Evolutionary conservation across 352 stramenopile genomes (phyloP).

Genomic region (Phytophthora agathidicida): DNA sequence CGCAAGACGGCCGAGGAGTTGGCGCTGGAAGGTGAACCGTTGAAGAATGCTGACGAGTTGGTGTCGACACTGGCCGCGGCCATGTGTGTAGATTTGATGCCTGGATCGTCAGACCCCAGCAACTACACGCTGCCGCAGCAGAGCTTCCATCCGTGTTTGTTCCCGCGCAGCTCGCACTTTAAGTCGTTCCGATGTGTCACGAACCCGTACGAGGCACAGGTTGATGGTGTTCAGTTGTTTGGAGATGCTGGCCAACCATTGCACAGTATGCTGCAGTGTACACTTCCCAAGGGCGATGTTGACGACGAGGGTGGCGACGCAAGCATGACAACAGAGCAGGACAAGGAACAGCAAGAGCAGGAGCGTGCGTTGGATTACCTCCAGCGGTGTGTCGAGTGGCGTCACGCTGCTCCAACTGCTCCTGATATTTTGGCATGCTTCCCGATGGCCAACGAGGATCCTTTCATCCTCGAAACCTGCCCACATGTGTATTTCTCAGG

Average conservation of each 20-base stretch:
- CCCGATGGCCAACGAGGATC: slow-evolving; percentile 90
- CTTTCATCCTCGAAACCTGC: slow-evolving; percentile 90
- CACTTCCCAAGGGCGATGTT: slow-evolving; percentile 34
- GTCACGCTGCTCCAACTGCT: slow-evolving; percentile 93
- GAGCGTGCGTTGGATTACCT: slow-evolving; percentile 56
- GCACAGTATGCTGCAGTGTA: slow-evolving; percentile 82
- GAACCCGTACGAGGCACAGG: slow-evolving; percentile 92
- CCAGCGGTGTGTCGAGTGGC: slow-evolving; percentile 86
- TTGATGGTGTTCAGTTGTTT: slow-evolving; percentile 74
- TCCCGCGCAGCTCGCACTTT: slow-evolving; percentile 87
- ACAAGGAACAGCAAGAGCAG: slow-evolving; percentile 23
- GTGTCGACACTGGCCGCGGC: slow-evolving; percentile 72
- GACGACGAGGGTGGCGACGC: slow-evolving; percentile 37
- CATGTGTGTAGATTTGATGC: slow-evolving; percentile 94
- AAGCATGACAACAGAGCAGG: slow-evolving; percentile 27
- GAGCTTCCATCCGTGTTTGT: slow-evolving; percentile 93
- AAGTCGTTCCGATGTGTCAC: slow-evolving; percentile 85
- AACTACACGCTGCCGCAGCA: slow-evolving; percentile 93
- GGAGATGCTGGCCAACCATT: slow-evolving; percentile 91
- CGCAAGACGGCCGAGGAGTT: slow-evolving; percentile 58
- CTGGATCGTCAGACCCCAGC: slow-evolving; percentile 88
- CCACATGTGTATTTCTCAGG: slow-evolving; percentile 94
- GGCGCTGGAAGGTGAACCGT: slow-evolving; percentile 47
- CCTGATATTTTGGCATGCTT: slow-evolving; percentile 93
- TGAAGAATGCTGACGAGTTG: slow-evolving; percentile 77